Evolutionary conservation across 1,284 basidiomycete species (phyloP), one percentile per base, ranked within the genome.

Genomic region (Jaminaea rosea): DNA sequence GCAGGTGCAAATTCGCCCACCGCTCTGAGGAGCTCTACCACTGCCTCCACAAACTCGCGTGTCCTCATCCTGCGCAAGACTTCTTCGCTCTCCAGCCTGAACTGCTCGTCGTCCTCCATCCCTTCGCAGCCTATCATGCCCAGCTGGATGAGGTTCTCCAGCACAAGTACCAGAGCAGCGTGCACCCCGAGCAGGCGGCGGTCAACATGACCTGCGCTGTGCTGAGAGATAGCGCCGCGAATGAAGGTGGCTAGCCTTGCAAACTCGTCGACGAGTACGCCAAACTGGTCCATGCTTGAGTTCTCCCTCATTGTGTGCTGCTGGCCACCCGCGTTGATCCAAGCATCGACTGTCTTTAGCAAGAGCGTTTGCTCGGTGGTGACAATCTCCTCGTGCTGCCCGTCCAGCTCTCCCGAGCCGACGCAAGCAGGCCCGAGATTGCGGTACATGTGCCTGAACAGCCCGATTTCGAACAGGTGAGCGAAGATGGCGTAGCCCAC

Each of bases 81-180:
- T 23, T 42, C 39, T 23, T 42, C 39, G 19, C 39, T 42, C 39
- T 42, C 39, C 39, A 21, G 19, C 11, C 19, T 42, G 19, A 42
- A 42, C 19, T 42, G 39, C 39, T 42, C 39, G 24, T 42, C 39
- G 11, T 42, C 19, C 39, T 42, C 39, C 19, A 42, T 11, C 11
- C 39, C 39, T 23, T 42, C 39, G 24, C 39, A 42, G 39, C 39
- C 39, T n/a, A 42, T 42, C 39, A 42, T 42, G 15, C 39, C 39
- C 19, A 42, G 39, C 39, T 42, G 39, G 5, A 42, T 24, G 11
- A 42, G 39, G 11, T 13, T 11, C 19, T 42, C 39, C 39, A 42
- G 19, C 6, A 42, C 23, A 5, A 42, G 19, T n/a, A 42, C 39
- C 15, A 42, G 23, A 6, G 39, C 39, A n/a, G 19, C 19, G 19